Evolutionary conservation across 495 filamentous ascomycete genomes (phyloP).

Genomic region (Trichocladium uniseriatum): DNA sequence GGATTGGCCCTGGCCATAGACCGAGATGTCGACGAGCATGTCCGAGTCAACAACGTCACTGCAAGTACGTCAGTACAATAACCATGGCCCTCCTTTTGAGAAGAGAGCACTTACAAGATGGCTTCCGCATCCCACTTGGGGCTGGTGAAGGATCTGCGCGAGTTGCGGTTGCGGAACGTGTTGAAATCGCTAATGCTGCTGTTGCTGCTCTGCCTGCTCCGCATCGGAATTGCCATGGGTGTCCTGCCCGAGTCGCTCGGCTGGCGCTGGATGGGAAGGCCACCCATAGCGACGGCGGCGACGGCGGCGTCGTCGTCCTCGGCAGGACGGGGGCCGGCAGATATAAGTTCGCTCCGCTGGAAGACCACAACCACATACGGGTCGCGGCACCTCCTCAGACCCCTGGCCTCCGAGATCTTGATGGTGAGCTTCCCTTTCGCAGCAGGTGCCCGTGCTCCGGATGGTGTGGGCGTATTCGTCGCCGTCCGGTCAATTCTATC

Average conservation of each 20-base stretch:
- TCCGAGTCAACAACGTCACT: conserved; percentile 93
- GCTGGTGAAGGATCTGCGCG: conserved; percentile 60
- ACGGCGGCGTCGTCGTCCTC: conserved; percentile 38
- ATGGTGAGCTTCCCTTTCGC: conserved; percentile 85
- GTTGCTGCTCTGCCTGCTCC: conserved; percentile 87
- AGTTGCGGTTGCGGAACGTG: conserved; percentile 50
- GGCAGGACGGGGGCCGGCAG: conserved; percentile 57
- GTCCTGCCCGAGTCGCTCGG: conserved; percentile 62
- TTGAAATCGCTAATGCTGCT: conserved; percentile 67
- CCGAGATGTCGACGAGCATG: conserved; percentile 83
- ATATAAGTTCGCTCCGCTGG: conserved; percentile 93
- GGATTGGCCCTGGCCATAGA: conserved; percentile 73
- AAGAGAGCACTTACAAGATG: conserved; percentile 61
- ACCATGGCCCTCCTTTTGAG: not conserved
- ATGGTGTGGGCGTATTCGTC: conserved; percentile 33
- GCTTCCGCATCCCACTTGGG: conserved; percentile 96
- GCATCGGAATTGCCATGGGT: conserved; percentile 90
- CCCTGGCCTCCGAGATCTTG: conserved; percentile 74
- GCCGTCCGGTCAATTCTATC: conserved; percentile 30
- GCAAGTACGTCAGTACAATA: conserved; percentile 25
- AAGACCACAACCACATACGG: conserved; percentile 97
- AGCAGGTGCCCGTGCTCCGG: conserved; percentile 55
- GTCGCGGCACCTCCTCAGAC: conserved; percentile 68
- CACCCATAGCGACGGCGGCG: conserved; percentile 40
- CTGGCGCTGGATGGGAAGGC: conserved; percentile 53